Base-by-base conservation (phyloP, 1,284 basidiomycete genomes). In the Ceratobasidium sp. region DNA sequence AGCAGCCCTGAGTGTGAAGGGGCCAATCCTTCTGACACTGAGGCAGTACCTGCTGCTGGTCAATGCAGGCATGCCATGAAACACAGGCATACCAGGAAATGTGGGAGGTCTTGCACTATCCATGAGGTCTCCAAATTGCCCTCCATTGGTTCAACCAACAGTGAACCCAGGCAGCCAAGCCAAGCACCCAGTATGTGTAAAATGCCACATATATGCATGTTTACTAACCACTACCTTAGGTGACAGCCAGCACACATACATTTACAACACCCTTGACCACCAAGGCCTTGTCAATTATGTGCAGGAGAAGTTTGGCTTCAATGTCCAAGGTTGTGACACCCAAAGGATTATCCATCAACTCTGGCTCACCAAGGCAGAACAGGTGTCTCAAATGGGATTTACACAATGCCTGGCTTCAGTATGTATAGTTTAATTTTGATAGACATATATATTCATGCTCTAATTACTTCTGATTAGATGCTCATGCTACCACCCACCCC, bases 341-440 rank as follows among this genome's bases (percentile, higher is more conserved):
- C 30, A 52, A 39, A 36, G 30, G 13, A 42, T 64, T n/a, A 8
- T 64, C 23, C 30, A 41, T 14, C 49, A 52, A 36, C 59, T 64
- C 19, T 47, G 33, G 13, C 4, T 41, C n/a, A 3, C 7, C 21
- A 7, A 64, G 58, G 36, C 16, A 6, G 13, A 60, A 50, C 30
- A 60, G 33, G 46, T 33, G 47, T 7, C 46, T 60, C 46, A 60
- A 50, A 46, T 60, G 58, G 58, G 58, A 60, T 19, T 33, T 60
- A 5, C 33, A 30, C 29, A 23, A 27, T 29, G 23, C 25, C 47
- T 33, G 58, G 25, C 58, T 60, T 60, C 23, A 46, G 58, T 36
- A 25, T 21, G n/a, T 50, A 5, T n/a, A n/a, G n/a, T n/a, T n/a
- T n/a, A n/a, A 16, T 23, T 21, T 44, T 42, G 23, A 25, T 6